These are phyloP conservation scores for Trichoderma arundinaceum DNA, from an alignment of 2,329 filamentous ascomycete species.

Conservation along the genomic window DNA sequence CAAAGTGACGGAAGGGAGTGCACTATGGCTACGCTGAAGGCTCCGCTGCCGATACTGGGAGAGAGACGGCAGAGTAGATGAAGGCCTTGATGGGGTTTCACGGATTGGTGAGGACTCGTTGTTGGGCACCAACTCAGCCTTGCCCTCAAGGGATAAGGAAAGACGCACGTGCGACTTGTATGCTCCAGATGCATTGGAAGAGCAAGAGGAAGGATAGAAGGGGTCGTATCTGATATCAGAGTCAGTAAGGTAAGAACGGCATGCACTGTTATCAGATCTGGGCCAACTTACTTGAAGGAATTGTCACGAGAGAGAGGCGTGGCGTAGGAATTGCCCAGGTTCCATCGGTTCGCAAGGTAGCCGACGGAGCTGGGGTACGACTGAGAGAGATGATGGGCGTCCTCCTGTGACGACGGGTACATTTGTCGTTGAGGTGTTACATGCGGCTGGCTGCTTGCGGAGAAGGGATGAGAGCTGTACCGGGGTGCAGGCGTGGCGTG, in stretches of 20 bases:
- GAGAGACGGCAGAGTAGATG: conserved; percentile 55
- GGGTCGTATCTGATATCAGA: conserved; percentile 47
- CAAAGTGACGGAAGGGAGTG: conserved; percentile 63
- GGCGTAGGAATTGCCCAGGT: conserved; percentile 57
- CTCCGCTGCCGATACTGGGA: conserved; percentile 56
- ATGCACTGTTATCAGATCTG: background rate
- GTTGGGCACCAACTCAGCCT: conserved; percentile 80
- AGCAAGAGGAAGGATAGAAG: conserved; percentile 52
- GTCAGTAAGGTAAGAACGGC: background rate
- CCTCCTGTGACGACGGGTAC: conserved; percentile 39
- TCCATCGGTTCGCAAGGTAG: conserved; percentile 64
- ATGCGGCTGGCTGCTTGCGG: conserved; percentile 28
- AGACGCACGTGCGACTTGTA: conserved; percentile 69
- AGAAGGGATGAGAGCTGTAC: conserved; percentile 18
- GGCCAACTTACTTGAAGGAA: conserved; percentile 52
- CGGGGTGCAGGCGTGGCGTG: conserved; percentile 37
- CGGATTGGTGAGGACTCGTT: conserved; percentile 69
- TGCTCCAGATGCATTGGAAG: conserved; percentile 48
- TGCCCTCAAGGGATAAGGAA: conserved; percentile 85
- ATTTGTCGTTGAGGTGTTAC: conserved; percentile 38
- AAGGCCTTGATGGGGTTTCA: conserved; percentile 54
- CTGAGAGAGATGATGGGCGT: conserved; percentile 43
- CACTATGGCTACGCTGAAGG: conserved; percentile 74
- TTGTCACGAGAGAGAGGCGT: conserved; percentile 53
- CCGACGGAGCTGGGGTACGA: conserved; percentile 54